Evolutionary conservation across 2,329 filamentous ascomycete species (phyloP), one percentile per base, ranked within the genome.

Genomic region (Apiospora malaysiana): DNA sequence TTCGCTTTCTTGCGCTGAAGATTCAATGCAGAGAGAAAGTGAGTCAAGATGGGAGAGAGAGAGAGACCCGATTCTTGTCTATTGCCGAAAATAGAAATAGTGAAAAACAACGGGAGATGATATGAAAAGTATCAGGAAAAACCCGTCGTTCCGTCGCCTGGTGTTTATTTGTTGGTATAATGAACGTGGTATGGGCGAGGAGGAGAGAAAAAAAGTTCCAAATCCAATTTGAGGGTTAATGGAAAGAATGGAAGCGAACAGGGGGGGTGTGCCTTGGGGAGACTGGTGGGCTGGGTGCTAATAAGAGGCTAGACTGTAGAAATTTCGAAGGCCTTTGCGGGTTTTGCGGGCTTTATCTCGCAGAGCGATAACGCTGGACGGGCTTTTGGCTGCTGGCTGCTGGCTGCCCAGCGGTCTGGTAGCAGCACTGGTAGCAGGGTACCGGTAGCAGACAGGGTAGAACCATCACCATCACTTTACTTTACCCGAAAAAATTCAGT

Each of bases 401-500:
- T 32, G 32, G 32, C 32, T 45, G 42, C 42, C 42, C 42, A 45
- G 42, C 42, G 42, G 42, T 45, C 42, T 45, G 42, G 42, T 45
- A 45, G 14, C 42, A 45, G 16, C 9, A 9, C 12, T 42, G 40
- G 40, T 49, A 9, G 7, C n/a, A 4, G 12, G n/a, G 23, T 32
- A 27, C n/a, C n/a, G n/a, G n/a, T n/a, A n/a, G n/a, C n/a, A n/a
- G n/a, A 7, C n/a, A 4, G 12, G n/a, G 23, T 32, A 27, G 16
- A 1, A 23, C 56, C 10, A 32, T 37, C 51, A 37, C 32, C 21
- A 59, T 59, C 51, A 63, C 56, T 23, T 63, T 21, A 63, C 56
- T 23, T 63, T 21, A 37, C 56, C 56, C 56, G 56, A 63, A 63
- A 37, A 63, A 23, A n/a, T 59, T 63, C 56, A 63, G 56, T 63